phyloP scores from a whole-genome alignment of 441 rosid species.

The Erodium texanum region DNA sequence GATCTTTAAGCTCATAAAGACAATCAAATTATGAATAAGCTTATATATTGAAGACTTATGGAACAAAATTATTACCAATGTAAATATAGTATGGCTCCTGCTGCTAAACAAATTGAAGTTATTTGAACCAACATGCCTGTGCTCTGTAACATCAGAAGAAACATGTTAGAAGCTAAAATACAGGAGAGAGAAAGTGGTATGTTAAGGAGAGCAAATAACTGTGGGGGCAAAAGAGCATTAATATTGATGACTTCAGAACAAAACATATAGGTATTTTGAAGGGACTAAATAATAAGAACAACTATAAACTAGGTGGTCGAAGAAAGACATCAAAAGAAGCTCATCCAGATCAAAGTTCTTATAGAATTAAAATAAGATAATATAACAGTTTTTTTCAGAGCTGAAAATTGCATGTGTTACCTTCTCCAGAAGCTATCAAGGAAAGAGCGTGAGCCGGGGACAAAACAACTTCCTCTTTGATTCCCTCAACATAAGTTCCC shows the following conservation, averaged over 20 bases:
- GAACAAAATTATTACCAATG: slow-evolving; percentile 44
- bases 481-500: slow-evolving; percentile 99
- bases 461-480: slow-evolving; percentile 96
- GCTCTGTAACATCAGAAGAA: slow-evolving; percentile 47
- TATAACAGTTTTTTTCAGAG: background rate
- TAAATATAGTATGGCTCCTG: slow-evolving; percentile 97
- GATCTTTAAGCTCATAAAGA: background rate
- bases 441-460: slow-evolving; percentile 99
- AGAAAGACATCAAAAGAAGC: background rate
- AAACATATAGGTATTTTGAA: background rate
- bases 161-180: background rate
- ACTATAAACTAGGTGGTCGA: background rate
- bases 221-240: slow-evolving; percentile 7
- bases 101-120: slow-evolving; percentile 92
- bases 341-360: background rate
- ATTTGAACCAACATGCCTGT: slow-evolving; percentile 99
- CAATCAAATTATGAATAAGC: background rate
- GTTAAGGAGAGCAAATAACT: background rate
- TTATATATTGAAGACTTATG: background rate
- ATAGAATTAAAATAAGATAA: background rate
- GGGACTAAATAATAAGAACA: background rate
- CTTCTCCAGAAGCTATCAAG: slow-evolving; percentile 99
- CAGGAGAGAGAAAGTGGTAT: background rate
- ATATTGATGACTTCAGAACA: background rate
- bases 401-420: slow-evolving; percentile 25